Base-by-base conservation (phyloP, 2,329 filamentous ascomycete species). In the Exophiala phaeomuriformis region DNA sequence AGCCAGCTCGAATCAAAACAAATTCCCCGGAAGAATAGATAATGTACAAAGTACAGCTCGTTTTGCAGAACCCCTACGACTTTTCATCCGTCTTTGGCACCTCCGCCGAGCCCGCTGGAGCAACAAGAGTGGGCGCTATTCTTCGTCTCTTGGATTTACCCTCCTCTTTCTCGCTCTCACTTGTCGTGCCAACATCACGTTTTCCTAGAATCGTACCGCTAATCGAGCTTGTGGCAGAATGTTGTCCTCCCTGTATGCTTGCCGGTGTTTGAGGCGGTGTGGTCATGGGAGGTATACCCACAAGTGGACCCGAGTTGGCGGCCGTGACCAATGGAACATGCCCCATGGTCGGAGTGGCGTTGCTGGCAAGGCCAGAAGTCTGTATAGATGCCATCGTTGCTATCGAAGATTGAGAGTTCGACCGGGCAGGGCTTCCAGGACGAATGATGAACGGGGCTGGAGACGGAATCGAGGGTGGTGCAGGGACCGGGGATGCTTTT, bases 191-290 rank as follows among this genome's bases (percentile, higher is more conserved):
- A 6, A 67, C 60, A 51, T 77, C 74, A 56, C 78, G 68, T 64
- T 80, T 79, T 1, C 76, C 75, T n/a, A 77, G 64, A 1, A 80
- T 76, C 52, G 77, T 81, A 29, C 73, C 73, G 59, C 72, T 76
- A 30, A 75, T 69, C n/a, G 74, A 74, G 59, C 74, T 78, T 42
- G 76, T 74, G 3, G 79, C 77, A 63, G 79, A 81, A 47, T 81
- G 77, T 4, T 58, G 54, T 8, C 62, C 58, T 52, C 69, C 67
- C 28, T 66, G 69, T 3, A 69, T 67, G 32, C 72, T 70, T 54
- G 80, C 73, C 4, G 91, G 91, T 2, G 91, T 97, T 68, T 95
- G 86, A 0, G 91, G 93, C 2, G 93, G 91, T 5, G 91, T 96
- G 36, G 87, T 88, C 64, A 95, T 81, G 12, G 61, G 55, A 0